Evolutionary conservation across 805 yeast genomes (phyloP), one percentile per base, ranked within the genome.

Genomic region (Candida rishiriensis): DNA sequence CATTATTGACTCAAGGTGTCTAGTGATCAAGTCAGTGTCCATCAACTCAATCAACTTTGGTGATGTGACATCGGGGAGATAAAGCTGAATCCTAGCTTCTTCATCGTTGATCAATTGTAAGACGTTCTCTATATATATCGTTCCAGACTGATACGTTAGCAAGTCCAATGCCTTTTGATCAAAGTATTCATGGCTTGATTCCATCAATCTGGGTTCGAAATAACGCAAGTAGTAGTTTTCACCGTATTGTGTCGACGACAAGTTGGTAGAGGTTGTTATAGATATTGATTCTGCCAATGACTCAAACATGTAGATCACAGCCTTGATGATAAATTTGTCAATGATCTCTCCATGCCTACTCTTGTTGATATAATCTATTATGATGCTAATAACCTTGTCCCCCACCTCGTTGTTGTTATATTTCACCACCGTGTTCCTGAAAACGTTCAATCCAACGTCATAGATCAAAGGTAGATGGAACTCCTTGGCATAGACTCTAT

Each of bases 401-500:
- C 88, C 88, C 13, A 87, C 68, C 35, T 69, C 68, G 42, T 72
- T 68, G 39, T 71, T 57, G 31, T 78, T 66, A 39, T 68, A 65
- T 47, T 75, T 73, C 31, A 89, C 64, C 7, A 88, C 71, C 21
- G 71, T 66, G 33, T 78, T 81, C 47, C 84, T 75, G 60, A 88
- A 89, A 9, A 81, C 61, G 29, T 73, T 74, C 18, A 88, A 69
- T 0, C 96, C 95, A 39, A 82, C 71, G 57, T 89, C 96, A 56
- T 82, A 83, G 2, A 84, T 72, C 45, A 81, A 66, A 3, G 85
- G 79, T 40, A 79, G 66, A 53, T 78, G 81, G 29, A 65, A 62
- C 50, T 84, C 90, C 51, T 79, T 81, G 26, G 89, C 85, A 53
- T 85, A 88, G 0, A 87, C 96, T 36, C 95, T 74, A 58, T 89